phyloP scores from a whole-genome alignment of 495 filamentous ascomycete species.

The Friedmanniomyces simplex region DNA sequence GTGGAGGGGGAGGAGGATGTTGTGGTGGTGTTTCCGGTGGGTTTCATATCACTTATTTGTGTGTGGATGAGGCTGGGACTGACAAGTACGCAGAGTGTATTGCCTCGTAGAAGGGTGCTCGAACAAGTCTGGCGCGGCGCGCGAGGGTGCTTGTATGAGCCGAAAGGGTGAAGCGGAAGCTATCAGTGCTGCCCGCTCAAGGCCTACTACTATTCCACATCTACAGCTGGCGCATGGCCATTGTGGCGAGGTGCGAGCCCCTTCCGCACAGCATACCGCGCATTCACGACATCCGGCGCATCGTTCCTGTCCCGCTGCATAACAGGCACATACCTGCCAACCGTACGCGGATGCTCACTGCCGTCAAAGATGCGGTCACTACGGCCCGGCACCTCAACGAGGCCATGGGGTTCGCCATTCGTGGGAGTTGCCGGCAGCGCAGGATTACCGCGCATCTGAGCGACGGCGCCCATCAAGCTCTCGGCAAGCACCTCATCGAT shows the following conservation, averaged over 20 bases:
- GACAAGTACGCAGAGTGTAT: conserved; percentile 40
- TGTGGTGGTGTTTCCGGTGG: conserved; percentile 83
- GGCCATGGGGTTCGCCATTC: not conserved
- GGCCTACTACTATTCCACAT: conserved; percentile 10
- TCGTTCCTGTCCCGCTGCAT: conserved; percentile 54
- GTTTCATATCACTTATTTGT: conserved; percentile 18
- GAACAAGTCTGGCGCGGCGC: conserved; percentile 79
- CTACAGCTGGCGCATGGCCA: conserved; percentile 3
- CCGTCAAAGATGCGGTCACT: conserved; percentile 63
- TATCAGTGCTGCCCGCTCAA: not conserved
- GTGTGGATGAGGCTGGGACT: not conserved
- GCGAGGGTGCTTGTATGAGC: conserved; percentile 65
- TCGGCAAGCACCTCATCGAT: conserved; percentile 77
- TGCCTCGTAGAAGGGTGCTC: conserved; percentile 60
- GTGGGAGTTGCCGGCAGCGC: not conserved
- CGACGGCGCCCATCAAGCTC: conserved; percentile 52
- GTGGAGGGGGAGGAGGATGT: conserved; percentile 83
- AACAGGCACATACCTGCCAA: conserved; percentile 62
- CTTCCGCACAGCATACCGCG: conserved; percentile 62
- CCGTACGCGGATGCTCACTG: conserved; percentile 44
- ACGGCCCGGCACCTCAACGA: conserved; percentile 11
- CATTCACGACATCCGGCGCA: conserved; percentile 60
- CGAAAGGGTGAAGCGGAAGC: conserved; percentile 27
- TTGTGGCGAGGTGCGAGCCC: conserved; percentile 35
- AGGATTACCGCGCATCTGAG: conserved; percentile 36